Percentiles rank a stretch among this genome's conserved stretches.
phyloP scores from a whole-genome alignment of 164 flowering plant genomes.

The Buxus sempervirens region DNA sequence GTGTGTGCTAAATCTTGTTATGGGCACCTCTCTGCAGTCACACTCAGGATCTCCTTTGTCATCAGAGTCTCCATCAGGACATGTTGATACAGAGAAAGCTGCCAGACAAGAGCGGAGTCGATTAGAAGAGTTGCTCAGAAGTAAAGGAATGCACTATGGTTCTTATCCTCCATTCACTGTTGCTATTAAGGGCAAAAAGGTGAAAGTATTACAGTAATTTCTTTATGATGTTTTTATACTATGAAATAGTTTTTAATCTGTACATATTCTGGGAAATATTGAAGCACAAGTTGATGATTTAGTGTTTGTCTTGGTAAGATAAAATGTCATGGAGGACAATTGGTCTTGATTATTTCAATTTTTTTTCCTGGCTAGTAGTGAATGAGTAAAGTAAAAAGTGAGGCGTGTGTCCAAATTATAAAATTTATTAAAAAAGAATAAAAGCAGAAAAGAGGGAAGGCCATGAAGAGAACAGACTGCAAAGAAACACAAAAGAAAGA shows the following conservation, averaged over 20 bases:
- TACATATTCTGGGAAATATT: neutral
- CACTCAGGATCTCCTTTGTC: slow-evolving; percentile 33
- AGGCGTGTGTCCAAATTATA: no score
- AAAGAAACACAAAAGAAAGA: no score
- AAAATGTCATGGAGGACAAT: neutral
- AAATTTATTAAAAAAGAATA: no score
- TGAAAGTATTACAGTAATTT: slow-evolving; percentile 14
- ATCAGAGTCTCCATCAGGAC: slow-evolving; percentile 34
- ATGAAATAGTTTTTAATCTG: neutral
- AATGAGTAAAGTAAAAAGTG: no score
- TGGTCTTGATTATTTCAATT: no score
- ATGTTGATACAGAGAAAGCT: slow-evolving; percentile 48
- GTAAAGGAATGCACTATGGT: slow-evolving; percentile 57
- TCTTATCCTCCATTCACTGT: slow-evolving; percentile 75
- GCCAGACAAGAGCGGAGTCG: slow-evolving; percentile 57
- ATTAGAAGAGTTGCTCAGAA: slow-evolving; percentile 62
- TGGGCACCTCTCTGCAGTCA: slow-evolving; percentile 33
- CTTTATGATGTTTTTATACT: no score
- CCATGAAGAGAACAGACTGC: no score
- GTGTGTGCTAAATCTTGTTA: slow-evolving; percentile 4
- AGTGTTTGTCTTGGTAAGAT: neutral
- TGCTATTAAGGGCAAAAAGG: slow-evolving; percentile 88
- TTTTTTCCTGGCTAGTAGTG: no score
- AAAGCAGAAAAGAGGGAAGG: no score
- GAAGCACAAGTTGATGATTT: neutral